Evolutionary conservation across 2,329 filamentous ascomycete species (phyloP).

Genomic region (Aureobasidium sp.): DNA sequence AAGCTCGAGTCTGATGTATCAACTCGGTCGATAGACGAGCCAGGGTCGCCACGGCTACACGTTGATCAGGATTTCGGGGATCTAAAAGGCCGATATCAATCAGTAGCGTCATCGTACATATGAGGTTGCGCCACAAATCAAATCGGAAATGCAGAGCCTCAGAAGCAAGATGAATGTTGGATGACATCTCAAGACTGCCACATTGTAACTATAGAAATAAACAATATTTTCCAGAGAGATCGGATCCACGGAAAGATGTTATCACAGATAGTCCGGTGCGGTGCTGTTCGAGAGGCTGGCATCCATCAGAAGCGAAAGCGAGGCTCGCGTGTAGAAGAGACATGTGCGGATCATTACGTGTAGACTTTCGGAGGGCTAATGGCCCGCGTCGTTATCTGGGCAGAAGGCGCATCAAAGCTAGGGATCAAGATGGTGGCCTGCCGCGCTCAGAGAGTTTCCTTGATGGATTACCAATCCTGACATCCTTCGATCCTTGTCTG

Average conservation of each 20-base stretch:
- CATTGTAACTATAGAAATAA: too few species aligned
- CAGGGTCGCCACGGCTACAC: background rate
- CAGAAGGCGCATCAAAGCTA: background rate
- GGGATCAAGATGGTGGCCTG: background rate
- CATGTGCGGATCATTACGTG: constrained; percentile 9
- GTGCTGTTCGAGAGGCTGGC: background rate
- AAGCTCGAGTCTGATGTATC: background rate
- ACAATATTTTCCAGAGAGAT: too few species aligned
- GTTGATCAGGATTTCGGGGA: background rate
- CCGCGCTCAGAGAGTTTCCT: background rate
- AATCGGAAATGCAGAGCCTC: constrained; percentile 1
- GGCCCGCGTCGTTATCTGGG: constrained; percentile 8
- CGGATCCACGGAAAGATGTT: too few species aligned
- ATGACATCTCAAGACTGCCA: background rate
- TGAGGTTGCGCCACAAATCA: background rate
- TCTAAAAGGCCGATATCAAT: background rate
- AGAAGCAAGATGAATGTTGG: background rate
- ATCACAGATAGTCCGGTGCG: background rate
- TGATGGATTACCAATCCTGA: constrained; percentile 9
- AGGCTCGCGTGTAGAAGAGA: background rate
- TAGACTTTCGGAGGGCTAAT: constrained; percentile 7
- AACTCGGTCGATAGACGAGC: background rate
- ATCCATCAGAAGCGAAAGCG: background rate
- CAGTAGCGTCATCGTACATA: background rate
- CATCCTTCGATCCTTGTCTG: background rate